Evolutionary conservation across 805 yeast genomes (phyloP), one percentile per base, ranked within the genome.

Genomic region (Nakazawaea sp.): DNA sequence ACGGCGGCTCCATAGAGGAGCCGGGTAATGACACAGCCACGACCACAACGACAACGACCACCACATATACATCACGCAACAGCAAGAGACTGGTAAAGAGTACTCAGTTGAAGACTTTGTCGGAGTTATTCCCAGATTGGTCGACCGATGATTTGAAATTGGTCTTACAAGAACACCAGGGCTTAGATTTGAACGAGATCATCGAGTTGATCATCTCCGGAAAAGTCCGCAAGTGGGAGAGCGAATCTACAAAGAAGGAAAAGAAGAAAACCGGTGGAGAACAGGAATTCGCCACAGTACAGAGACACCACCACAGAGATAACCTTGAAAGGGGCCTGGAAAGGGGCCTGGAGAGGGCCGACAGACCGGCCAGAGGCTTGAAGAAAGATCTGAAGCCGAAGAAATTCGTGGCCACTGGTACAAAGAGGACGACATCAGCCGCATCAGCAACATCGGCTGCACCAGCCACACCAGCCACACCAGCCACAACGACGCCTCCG

Each of bases 51-150:
- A n/a, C n/a, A n/a, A n/a, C n/a, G n/a, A n/a, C n/a, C n/a, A n/a
- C n/a, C n/a, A n/a, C n/a, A n/a, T n/a, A 35, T 35, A 35, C 28
- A 20, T 17, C 18, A 16, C 19, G 13, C n/a, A 33, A 33, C 21
- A 19, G 33, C 18, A 53, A 44, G 42, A 33, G n/a, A 19, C 36
- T 51, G 50, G 49, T 34, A 42, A 55, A 38, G 38, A 51, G 46
- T 33, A 42, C 53, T 13, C 58, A 52, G 35, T 44, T 62, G 34
- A 63, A 59, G 45, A 46, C 83, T 26, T 72, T 90, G 49, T 59
- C 70, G 35, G 97, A 90, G 61, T 70, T 92, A 67, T 89, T 92
- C 65, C 95, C 97, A 30, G 96, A 85, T 55, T 92, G 98, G 98
- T 73, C 84, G 33, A 68, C 72, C 38, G 95, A 84, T 20, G 98